Base-by-base conservation (phyloP, 495 filamentous ascomycete genomes). In the Cercophora newfieldiana region DNA sequence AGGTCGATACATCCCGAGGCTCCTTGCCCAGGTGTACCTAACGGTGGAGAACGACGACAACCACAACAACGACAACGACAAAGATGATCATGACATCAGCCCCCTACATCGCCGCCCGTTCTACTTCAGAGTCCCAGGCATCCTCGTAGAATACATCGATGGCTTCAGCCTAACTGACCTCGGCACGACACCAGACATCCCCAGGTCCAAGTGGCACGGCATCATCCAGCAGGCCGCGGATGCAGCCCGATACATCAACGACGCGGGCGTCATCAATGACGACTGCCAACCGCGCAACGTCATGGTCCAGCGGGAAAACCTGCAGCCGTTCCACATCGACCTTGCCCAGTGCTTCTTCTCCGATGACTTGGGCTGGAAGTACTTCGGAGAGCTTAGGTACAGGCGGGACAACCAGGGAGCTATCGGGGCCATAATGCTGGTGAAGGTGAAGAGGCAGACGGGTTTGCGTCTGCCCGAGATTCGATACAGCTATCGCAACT, bases 221-320 rank as follows among this genome's bases (percentile, higher is more conserved):
- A 59, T 59, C 14, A 19, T 59, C 30, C 57, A 57, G 19, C 22
- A 18, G 16, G 57, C 57, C 7, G 57, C 44, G 4, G 57, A 59
- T 21, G 57, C 30, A 1, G 57, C 57, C 1, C 57, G 57, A 2
- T 59, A 24, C 28, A 59, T 59, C 57, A 59, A 59, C 57, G 57
- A 59, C 31, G 28, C 57, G 7, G 57, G 57, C 2, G 57, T 59
- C 29, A 47, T 47, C 57, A 59, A 59, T 7, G 1, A 44, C 29
- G 57, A 59, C 19, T 59, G 57, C 30, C 57, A 59, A 30, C 57
- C 30, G 12, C 57, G 31, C 7, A 59, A 59, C 24, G 57, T 59
- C 30, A 21, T 59, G 2, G 57, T 59, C 5, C 1, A 59, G 16
- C 30, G 31, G 31, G 7, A 22, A 22, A 59, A 10, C 6, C 16